These are phyloP conservation scores for Acer campestre DNA, from an alignment of 345 rosid species.

Conservation along the genomic window DNA sequence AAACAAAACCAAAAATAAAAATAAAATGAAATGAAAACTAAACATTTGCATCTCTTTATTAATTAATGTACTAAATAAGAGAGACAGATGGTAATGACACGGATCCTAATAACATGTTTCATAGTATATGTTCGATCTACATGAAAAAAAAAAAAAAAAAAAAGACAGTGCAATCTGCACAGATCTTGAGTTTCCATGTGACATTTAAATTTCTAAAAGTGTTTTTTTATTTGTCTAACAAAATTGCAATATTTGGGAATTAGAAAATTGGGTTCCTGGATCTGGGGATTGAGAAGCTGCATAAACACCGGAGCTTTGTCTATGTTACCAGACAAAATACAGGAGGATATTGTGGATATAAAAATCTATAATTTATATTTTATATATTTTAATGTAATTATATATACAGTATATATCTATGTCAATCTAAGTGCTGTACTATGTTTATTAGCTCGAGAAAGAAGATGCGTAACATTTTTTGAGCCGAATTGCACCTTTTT, in stretches of 20 bases:
- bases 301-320: conserved; percentile 8
- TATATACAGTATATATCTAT: neutral
- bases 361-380: too few species aligned
- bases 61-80: neutral
- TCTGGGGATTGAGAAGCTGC: conserved; percentile 12
- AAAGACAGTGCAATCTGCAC: neutral
- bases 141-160: neutral
- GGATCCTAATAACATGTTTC: neutral
- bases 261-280: neutral
- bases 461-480: neutral
- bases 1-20: too few species aligned
- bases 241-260: neutral
- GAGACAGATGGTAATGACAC: too few species aligned
- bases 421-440: neutral
- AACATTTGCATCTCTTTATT: too few species aligned
- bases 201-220: neutral
- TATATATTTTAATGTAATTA: too few species aligned
- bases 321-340: neutral
- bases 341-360: neutral
- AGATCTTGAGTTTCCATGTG: neutral
- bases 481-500: neutral
- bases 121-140: neutral
- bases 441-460: conserved; percentile 2
- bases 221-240: neutral
- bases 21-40: too few species aligned